phyloP scores from a whole-genome alignment of 352 stramenopile species.

The Globisporangium nodosum region DNA sequence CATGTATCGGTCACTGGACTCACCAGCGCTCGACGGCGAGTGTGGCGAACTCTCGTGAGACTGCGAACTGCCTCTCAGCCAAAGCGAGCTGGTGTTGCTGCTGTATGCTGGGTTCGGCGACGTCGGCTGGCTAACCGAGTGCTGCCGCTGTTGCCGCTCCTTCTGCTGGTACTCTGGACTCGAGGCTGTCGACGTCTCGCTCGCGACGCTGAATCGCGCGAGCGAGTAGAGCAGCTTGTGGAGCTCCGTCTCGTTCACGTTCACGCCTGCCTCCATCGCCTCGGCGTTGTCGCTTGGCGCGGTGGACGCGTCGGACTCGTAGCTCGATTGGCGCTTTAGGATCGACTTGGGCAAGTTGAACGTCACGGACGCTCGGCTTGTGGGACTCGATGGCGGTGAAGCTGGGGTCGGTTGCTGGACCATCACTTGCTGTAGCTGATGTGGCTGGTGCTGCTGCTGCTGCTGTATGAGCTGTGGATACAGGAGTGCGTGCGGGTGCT shows the following conservation, averaged over 20 bases:
- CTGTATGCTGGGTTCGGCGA: not conserved
- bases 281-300: slow-evolving; percentile 16
- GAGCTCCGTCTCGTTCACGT: slow-evolving; percentile 35
- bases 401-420: not conserved
- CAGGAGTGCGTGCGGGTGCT: not conserved
- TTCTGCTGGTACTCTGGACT: slow-evolving; percentile 3
- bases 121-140: slow-evolving; percentile 3
- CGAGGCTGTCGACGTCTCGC: slow-evolving; percentile 17
- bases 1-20: not conserved
- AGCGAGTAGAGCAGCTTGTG: slow-evolving; percentile 66
- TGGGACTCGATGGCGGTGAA: not conserved
- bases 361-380: slow-evolving; percentile 21
- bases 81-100: slow-evolving; percentile 4
- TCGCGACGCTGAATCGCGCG: slow-evolving; percentile 42
- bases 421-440: not conserved
- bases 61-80: not conserved
- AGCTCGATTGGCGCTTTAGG: slow-evolving; percentile 38
- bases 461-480: not conserved
- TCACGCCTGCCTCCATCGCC: not conserved
- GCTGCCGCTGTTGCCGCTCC: not conserved
- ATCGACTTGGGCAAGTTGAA: slow-evolving; percentile 37
- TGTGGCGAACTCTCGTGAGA: not conserved
- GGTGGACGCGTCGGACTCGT: slow-evolving; percentile 38
- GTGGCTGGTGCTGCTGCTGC: no score
- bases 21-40: not conserved